Base-by-base conservation (phyloP, 2,329 filamentous ascomycete species). In the Seiridium unicorne region DNA sequence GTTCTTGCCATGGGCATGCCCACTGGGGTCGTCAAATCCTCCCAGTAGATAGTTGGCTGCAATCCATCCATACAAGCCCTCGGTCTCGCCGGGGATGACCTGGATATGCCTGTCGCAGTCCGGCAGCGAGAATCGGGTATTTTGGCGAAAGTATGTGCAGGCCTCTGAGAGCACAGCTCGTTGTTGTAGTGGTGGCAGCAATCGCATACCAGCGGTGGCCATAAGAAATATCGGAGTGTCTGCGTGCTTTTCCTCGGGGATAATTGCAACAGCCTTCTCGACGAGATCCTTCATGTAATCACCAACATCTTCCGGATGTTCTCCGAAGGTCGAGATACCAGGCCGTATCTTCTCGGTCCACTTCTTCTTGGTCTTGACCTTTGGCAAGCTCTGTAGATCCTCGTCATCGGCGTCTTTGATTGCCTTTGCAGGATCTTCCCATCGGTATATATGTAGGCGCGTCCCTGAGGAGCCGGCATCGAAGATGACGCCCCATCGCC, bases 381-480 rank as follows among this genome's bases (percentile, higher is more conserved):
- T 86, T 3, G 95, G 95, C 35, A 99, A 79, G 55, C 83, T 86
- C 61, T 86, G 84, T 54, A 93, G 73, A 47, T 90, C 83, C 46
- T 85, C 76, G 26, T 78, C 70, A 49, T 82, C 79, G 42, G 85
- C 88, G 59, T 88, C 78, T 62, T 87, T 81, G 69, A 86, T 80
- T 64, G 90, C 89, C 66, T 83, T 83, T 44, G 85, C 80, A 64
- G 88, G 88, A 71, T 96, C 90, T 70, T 93, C 86, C 95, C 95
- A 99, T 76, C 89, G 87, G 78, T 99, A 99, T 60, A 99, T 87
- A 75, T 99, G 92, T 64, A 97, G 84, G 73, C 95, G 90, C 70
- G 94, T 98, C 73, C 95, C 94, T 75, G 95, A 98, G 76, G 95
- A 98, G 68, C 95, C 95, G 74, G 95, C 95, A 84, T 99, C 95